These are phyloP conservation scores for Clitoria ternatea DNA, from an alignment of 306 rosid species.

Conservation along the genomic window DNA sequence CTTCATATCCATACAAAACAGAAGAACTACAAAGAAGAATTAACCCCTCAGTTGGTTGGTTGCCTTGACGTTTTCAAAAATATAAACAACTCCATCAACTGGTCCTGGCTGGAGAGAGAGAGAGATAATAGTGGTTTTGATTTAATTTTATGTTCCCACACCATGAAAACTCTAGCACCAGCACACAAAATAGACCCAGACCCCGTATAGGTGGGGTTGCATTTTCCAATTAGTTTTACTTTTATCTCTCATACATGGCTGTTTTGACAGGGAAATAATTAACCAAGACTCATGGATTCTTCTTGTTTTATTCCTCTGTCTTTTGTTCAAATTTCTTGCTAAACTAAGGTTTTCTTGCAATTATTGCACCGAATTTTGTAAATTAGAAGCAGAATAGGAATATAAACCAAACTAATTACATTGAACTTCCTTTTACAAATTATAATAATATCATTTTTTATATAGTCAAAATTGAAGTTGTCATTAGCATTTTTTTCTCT, in stretches of 20 bases:
- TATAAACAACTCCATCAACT: slow-evolving; percentile 36
- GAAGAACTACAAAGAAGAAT: slow-evolving; percentile 41
- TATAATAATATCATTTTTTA: neutral
- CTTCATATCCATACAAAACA: slow-evolving; percentile 71
- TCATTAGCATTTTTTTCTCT: neutral
- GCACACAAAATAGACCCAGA: slow-evolving; percentile 36
- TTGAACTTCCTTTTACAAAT: neutral
- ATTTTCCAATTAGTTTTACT: slow-evolving; percentile 34
- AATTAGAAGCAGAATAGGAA: neutral
- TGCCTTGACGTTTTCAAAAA: slow-evolving; percentile 61
- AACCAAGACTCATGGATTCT: neutral
- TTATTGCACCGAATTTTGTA: neutral
- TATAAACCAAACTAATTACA: neutral
- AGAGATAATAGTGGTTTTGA: slow-evolving; percentile 29
- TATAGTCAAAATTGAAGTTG: neutral
- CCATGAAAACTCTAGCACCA: slow-evolving; percentile 43
- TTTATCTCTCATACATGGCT: slow-evolving; percentile 9
- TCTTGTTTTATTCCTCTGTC: neutral
- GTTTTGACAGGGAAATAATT: slow-evolving; percentile 14
- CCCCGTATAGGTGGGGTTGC: slow-evolving; percentile 42
- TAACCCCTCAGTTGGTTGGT: slow-evolving; percentile 21
- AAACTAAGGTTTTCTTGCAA: neutral
- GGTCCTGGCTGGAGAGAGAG: slow-evolving; percentile 19
- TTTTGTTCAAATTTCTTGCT: neutral
- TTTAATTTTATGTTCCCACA: slow-evolving; percentile 44